Percentiles rank a stretch among this genome's conserved stretches.
phyloP scores from a whole-genome alignment of 495 filamentous ascomycete genomes.

The Articulospora tetracladia region DNA sequence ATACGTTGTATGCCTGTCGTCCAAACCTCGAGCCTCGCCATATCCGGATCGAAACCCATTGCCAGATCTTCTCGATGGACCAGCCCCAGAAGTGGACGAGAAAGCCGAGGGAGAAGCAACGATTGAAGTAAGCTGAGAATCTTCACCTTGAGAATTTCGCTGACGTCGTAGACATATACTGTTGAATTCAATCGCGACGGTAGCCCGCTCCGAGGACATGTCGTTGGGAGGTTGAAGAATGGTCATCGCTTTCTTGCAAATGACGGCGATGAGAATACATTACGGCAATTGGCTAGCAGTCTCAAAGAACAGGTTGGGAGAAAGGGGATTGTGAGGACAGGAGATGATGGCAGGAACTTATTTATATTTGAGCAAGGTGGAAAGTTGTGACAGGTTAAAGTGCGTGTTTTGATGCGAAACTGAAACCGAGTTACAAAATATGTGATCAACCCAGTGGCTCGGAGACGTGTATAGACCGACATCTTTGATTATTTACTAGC shows the following conservation, averaged over 20 bases:
- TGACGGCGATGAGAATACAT: constrained; percentile 36
- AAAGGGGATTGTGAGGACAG: constrained; percentile 31
- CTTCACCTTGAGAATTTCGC: background rate
- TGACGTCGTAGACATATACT: constrained; percentile 46
- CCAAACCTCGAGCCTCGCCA: constrained; percentile 29
- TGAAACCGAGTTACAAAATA: background rate
- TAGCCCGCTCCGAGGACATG: constrained; percentile 34
- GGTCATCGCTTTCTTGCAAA: constrained; percentile 49
- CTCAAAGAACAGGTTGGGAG: constrained; percentile 33
- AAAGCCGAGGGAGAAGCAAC: constrained; percentile 39
- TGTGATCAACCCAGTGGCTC: no score
- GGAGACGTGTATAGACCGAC: no score
- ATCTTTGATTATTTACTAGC: no score
- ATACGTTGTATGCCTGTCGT: constrained; percentile 46
- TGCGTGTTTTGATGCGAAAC: background rate
- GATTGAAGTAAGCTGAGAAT: constrained; percentile 41
- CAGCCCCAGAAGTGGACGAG: constrained; percentile 31
- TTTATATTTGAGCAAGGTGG: constrained; percentile 32
- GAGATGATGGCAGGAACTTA: constrained; percentile 34
- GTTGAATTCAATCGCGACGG: constrained; percentile 47
- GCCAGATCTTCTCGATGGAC: constrained; percentile 25
- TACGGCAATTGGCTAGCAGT: constrained; percentile 31
- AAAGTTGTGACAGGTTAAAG: constrained; percentile 12
- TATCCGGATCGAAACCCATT: constrained; percentile 41
- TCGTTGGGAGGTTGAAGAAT: constrained; percentile 44